Evolutionary conservation across 768 basidiomycete genomes (phyloP).

Genomic region (Calocybe cyanea): DNA sequence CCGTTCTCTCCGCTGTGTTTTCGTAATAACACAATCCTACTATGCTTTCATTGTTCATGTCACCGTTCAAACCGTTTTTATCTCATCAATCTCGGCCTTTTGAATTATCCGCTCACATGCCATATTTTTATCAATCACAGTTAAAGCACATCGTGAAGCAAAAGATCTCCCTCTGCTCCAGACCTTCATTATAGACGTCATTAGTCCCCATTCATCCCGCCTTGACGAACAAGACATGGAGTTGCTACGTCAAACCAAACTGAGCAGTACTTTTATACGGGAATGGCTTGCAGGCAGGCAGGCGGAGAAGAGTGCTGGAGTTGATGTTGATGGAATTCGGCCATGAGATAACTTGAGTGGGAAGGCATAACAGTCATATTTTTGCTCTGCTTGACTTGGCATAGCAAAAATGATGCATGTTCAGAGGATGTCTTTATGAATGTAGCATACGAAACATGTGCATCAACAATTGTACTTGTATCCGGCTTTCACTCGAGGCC

Average conservation of each 20-base stretch:
- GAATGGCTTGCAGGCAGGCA: slow-evolving; percentile 59
- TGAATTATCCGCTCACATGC: no score
- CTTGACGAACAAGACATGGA: slow-evolving; percentile 66
- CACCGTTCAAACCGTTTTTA: neutral
- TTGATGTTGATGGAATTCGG: no score
- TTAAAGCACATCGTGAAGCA: slow-evolving; percentile 56
- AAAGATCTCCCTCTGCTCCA: slow-evolving; percentile 56
- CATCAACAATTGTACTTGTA: no score
- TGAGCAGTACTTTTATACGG: slow-evolving; percentile 93
- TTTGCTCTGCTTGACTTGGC: no score
- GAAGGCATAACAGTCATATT: no score
- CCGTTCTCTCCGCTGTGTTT: neutral
- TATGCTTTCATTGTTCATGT: neutral
- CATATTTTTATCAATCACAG: slow-evolving; percentile 34
- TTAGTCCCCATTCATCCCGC: slow-evolving; percentile 60
- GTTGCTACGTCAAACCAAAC: slow-evolving; percentile 72
- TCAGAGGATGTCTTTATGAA: no score
- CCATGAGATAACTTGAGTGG: no score
- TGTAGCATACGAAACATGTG: no score
- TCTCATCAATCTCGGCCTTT: no score
- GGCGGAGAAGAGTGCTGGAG: neutral
- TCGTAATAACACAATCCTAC: no score
- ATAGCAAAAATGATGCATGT: no score
- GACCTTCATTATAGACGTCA: slow-evolving; percentile 85
- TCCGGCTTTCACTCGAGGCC: no score